Percentiles rank a stretch among this genome's conserved stretches.
phyloP scores from a whole-genome alignment of 2,329 filamentous ascomycete genomes.

The Exophiala sideris region DNA sequence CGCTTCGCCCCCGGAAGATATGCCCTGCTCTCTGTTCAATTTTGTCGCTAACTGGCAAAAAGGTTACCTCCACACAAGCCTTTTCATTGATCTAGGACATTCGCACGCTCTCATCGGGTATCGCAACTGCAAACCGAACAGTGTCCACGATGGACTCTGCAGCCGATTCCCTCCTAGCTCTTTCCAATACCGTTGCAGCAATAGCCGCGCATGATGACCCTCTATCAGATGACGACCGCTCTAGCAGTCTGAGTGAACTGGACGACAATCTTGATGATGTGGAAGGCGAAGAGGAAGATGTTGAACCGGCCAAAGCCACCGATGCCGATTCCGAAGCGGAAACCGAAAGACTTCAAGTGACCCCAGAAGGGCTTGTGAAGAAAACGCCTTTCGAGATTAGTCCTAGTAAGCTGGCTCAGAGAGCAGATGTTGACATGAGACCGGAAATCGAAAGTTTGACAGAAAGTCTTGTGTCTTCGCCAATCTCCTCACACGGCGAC shows the following conservation, averaged over 20 bases:
- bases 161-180: slow-evolving; percentile 32
- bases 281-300: slow-evolving; percentile 26
- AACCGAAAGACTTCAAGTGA: slow-evolving; percentile 87
- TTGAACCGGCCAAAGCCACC: slow-evolving; percentile 42
- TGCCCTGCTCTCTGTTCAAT: not conserved
- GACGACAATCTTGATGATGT: slow-evolving; percentile 64
- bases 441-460: slow-evolving; percentile 37
- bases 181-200: slow-evolving; percentile 35
- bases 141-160: slow-evolving; percentile 39
- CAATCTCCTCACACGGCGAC: slow-evolving; percentile 25
- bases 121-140: not conserved
- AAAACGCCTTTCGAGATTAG: slow-evolving; percentile 62
- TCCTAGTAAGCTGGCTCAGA: slow-evolving; percentile 71
- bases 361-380: slow-evolving; percentile 64
- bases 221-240: slow-evolving; percentile 64
- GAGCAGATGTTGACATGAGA: slow-evolving; percentile 25
- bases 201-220: slow-evolving; percentile 42
- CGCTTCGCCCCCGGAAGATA: not conserved
- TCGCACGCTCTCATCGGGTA: not conserved
- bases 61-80: no score
- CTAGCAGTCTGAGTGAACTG: slow-evolving; percentile 89
- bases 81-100: no score
- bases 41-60: slow-evolving; percentile 1
- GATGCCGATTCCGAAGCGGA: slow-evolving; percentile 80
- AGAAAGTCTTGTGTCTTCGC: slow-evolving; percentile 30